Evolutionary conservation across 148 eudicot species (phyloP).

Genomic region (Tetragonia tetragonoides): DNA sequence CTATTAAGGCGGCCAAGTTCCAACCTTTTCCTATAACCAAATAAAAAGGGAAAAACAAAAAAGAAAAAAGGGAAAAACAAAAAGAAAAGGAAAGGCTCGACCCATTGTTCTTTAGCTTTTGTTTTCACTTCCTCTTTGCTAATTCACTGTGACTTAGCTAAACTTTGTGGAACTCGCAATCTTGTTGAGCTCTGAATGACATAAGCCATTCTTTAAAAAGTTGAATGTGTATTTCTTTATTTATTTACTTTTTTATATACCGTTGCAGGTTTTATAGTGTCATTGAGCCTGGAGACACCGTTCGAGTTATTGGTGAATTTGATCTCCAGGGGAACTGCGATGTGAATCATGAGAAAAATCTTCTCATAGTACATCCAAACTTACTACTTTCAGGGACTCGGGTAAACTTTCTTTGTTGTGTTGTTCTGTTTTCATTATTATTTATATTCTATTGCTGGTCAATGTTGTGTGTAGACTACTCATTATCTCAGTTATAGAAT

Average conservation of each 20-base stretch:
- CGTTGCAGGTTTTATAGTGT: constrained; percentile 69
- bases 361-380: constrained; percentile 82
- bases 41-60: no score
- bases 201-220: not conserved
- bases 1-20: not conserved
- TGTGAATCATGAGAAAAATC: constrained; percentile 67
- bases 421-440: not conserved
- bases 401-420: constrained; percentile 39
- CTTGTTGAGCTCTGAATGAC: not conserved
- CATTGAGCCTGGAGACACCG: constrained; percentile 87
- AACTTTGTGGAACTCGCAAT: not conserved
- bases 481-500: not conserved
- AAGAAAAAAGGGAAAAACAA: no score
- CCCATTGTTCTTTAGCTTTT: not conserved
- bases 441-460: not conserved
- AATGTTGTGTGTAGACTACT: not conserved
- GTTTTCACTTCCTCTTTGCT: not conserved
- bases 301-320: constrained; percentile 80
- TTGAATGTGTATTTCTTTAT: not conserved
- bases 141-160: not conserved
- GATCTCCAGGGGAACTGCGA: constrained; percentile 68
- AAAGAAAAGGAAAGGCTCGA: not conserved
- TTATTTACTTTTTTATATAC: not conserved
- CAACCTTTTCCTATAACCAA: no score
- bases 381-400: constrained; percentile 88